phyloP scores from a whole-genome alignment of 345 rosid genomes.

The Atalantia buxifolia region DNA sequence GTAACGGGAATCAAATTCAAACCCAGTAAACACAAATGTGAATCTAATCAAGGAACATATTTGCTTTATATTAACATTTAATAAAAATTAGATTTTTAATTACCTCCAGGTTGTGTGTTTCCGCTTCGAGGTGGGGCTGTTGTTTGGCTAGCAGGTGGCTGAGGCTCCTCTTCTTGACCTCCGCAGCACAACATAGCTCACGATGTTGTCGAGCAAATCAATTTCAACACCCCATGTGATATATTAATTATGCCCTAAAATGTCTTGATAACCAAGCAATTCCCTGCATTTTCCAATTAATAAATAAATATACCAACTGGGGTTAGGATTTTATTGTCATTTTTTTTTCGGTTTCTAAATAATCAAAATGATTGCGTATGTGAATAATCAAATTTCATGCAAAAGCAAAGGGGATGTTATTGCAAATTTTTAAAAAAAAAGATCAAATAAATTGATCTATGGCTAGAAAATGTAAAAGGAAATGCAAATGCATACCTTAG shows the following conservation, averaged over 20 bases:
- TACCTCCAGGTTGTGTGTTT: conserved; percentile 46
- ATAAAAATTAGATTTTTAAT: not conserved
- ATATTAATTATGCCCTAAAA: not conserved
- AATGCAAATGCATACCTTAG: not conserved
- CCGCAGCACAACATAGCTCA: conserved; percentile 85
- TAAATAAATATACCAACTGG: not conserved
- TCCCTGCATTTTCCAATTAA: conserved; percentile 13
- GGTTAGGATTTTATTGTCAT: not conserved
- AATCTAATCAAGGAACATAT: too few species aligned
- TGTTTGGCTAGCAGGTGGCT: conserved; percentile 58
- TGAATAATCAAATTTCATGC: not conserved
- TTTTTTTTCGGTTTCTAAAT: too few species aligned
- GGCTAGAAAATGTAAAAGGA: not conserved
- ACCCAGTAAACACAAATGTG: not conserved
- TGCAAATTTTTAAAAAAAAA: not conserved
- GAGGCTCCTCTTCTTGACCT: conserved; percentile 78
- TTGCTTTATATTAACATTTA: too few species aligned
- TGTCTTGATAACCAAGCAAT: not conserved
- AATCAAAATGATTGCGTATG: not conserved
- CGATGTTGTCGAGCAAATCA: conserved; percentile 6
- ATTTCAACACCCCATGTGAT: conserved; percentile 15
- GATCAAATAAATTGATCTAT: not conserved
- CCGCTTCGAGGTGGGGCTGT: conserved; percentile 79
- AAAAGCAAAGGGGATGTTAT: not conserved
- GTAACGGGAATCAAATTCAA: not conserved